Percentiles rank a stretch among this genome's conserved stretches.
Conservation (phyloP, 78 protist genomes). For the slime mould (Dictyostelium discoideum) region DNA sequence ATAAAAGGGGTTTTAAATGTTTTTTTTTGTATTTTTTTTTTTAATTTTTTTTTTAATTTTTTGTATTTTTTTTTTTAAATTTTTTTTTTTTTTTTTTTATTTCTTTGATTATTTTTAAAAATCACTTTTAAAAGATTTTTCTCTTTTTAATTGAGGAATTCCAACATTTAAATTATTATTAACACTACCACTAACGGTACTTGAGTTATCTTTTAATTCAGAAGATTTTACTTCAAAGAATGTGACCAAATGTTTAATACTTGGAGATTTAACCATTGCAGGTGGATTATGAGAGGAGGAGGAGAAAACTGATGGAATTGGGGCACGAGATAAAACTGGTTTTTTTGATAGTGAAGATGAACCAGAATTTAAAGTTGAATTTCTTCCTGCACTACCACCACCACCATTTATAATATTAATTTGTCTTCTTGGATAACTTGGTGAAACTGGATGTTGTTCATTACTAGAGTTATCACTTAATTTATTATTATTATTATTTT, state of each 20-base stretch:
- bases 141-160: constrained; percentile 15
- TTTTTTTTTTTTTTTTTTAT: neutral
- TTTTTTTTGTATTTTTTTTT: neutral
- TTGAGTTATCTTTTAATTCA: neutral
- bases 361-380: neutral
- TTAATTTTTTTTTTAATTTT: no score
- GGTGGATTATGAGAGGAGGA: neutral
- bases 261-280: constrained; percentile 19
- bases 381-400: neutral
- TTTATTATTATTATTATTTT: neutral
- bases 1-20: neutral
- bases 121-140: constrained; percentile 23
- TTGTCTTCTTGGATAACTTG: neutral
- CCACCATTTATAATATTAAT: neutral
- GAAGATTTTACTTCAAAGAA: constrained; percentile 39
- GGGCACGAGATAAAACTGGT: constrained; percentile 43
- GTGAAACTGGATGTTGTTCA: constrained; percentile 20
- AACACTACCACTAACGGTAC: neutral
- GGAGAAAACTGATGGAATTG: constrained; percentile 20
- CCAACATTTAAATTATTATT: neutral
- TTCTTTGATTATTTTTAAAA: neutral
- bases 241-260: constrained; percentile 29
- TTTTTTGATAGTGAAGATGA: neutral
- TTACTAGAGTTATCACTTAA: constrained; percentile 4
- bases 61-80: no score